Conservation (phyloP, 2,329 filamentous ascomycete genomes). For the Endothia cerciana region DNA sequence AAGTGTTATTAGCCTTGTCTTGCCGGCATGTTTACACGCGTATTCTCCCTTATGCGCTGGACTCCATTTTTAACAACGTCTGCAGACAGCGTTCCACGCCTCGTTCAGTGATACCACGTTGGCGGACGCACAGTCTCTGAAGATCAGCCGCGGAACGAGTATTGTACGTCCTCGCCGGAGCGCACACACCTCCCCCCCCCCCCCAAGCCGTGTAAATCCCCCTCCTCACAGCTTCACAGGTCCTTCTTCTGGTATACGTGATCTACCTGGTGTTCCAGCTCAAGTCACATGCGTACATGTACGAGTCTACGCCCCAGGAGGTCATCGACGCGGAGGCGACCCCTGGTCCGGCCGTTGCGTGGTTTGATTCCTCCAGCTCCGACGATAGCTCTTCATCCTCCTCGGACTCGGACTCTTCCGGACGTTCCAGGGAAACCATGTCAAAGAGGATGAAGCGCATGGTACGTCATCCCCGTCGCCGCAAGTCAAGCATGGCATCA, state of each 20-base stretch:
- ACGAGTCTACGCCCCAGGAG: constrained; percentile 88
- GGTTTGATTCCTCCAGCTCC: constrained; percentile 73
- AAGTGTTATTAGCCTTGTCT: constrained; percentile 49
- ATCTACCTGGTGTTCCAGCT: constrained; percentile 89
- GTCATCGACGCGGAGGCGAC: constrained; percentile 91
- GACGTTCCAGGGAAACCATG: constrained; percentile 63
- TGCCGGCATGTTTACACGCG: constrained; percentile 58
- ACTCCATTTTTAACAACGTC: constrained; percentile 27
- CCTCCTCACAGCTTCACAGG: constrained; percentile 44
- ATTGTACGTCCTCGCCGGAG: constrained; percentile 59
- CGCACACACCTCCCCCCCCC: constrained; percentile 4
- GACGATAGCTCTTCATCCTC: constrained; percentile 59
- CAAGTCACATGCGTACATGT: constrained; percentile 90
- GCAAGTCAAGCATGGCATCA: constrained; percentile 77
- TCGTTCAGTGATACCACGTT: constrained; percentile 68
- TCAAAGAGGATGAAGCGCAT: constrained; percentile 76
- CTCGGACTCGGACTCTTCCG: constrained; percentile 73
- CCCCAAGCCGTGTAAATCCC: neutral
- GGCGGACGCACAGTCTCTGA: constrained; percentile 74
- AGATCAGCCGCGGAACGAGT: constrained; percentile 88
- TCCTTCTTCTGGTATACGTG: constrained; percentile 79
- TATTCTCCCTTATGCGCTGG: neutral
- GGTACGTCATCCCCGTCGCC: constrained; percentile 69
- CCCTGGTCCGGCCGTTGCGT: constrained; percentile 80
- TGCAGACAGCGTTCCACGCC: constrained; percentile 84